Evolutionary conservation across 495 filamentous ascomycete species (phyloP).

Genomic region (Neurospora hispaniola): DNA sequence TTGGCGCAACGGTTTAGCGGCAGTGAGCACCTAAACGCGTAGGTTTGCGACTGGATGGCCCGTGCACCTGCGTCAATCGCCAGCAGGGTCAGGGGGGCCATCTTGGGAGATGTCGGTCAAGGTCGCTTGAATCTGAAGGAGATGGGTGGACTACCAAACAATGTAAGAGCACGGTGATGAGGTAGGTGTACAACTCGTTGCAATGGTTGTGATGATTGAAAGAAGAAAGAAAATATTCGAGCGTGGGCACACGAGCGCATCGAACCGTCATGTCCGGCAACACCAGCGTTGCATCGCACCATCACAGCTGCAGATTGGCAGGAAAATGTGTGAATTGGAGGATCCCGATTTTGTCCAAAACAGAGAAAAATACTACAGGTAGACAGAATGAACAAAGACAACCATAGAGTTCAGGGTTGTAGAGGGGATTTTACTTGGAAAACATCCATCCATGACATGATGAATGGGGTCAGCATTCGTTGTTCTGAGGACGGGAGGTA

Average conservation of each 20-base stretch:
- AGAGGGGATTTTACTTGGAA: too few species aligned
- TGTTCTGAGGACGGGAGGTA: not conserved
- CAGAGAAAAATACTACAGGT: not conserved
- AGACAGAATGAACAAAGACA: not conserved
- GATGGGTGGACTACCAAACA: not conserved
- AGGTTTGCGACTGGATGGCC: not conserved
- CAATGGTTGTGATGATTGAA: not conserved
- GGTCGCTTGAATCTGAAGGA: not conserved
- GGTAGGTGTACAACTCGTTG: not conserved
- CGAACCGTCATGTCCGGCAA: not conserved
- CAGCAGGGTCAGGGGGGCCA: not conserved
- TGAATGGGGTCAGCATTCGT: not conserved
- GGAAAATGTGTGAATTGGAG: not conserved
- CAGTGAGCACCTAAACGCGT: not conserved
- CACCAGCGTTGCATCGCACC: not conserved
- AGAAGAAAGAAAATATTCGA: not conserved
- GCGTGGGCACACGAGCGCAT: not conserved
- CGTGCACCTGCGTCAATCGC: not conserved
- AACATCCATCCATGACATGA: not conserved
- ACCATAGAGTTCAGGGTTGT: not conserved
- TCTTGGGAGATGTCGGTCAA: not conserved
- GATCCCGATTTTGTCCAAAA: not conserved
- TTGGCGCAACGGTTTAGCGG: not conserved
- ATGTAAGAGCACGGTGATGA: not conserved
- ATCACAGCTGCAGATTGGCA: not conserved